Percentiles rank a stretch among this genome's conserved stretches.
Conservation (phyloP, 2,329 filamentous ascomycete genomes). For the Fusarium neocosmosporiellum region DNA sequence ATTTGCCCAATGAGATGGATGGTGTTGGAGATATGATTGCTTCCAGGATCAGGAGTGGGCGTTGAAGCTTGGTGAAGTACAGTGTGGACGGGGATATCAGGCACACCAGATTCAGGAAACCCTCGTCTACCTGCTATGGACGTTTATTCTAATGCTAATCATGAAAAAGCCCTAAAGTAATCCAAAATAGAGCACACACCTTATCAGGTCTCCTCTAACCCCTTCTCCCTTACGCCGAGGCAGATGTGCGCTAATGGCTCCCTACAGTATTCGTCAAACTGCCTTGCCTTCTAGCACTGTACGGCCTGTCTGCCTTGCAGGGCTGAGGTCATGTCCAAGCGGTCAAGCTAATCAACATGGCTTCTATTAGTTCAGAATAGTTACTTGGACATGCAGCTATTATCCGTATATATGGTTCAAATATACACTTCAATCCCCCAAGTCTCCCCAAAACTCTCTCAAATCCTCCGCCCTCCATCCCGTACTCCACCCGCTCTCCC, state of each 20-base stretch:
- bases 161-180: background rate
- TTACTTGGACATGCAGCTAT: background rate
- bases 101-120: background rate
- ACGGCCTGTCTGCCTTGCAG: background rate
- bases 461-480: slow-evolving; percentile 64
- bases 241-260: background rate
- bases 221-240: background rate
- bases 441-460: slow-evolving; percentile 54
- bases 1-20: background rate
- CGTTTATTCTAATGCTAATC: background rate
- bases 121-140: background rate
- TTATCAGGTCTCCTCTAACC: background rate
- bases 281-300: background rate
- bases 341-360: background rate
- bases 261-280: background rate
- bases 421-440: background rate
- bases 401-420: background rate
- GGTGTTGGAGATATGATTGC: background rate
- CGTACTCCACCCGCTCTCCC: slow-evolving; percentile 64
- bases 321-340: background rate
- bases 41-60: background rate
- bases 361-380: background rate
- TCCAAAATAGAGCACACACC: background rate
- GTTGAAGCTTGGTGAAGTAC: background rate
- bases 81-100: background rate